Evolutionary conservation across 2,329 filamentous ascomycete species (phyloP), one percentile per base, ranked within the genome.

Genomic region (Coleophoma crateriformis): DNA sequence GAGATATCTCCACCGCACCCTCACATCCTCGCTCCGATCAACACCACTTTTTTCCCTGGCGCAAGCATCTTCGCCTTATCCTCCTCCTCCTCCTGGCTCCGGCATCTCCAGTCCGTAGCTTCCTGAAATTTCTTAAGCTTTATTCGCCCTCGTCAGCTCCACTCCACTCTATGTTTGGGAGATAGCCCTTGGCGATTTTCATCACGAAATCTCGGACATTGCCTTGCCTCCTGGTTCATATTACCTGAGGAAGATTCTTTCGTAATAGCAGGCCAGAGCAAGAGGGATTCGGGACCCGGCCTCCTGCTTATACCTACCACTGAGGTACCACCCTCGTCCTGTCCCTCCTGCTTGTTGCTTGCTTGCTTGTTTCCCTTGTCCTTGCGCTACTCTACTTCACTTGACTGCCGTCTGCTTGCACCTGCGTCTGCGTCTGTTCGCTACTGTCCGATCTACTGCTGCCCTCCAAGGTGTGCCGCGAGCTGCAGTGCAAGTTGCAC

Each of bases 261-360:
- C 49, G 54, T 59, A 59, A 61, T 57, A 57, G 57, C 27, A 27
- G 27, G 27, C 27, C 27, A 27, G 27, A 27, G 27, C 27, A 27
- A 27, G 27, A 27, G 27, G 8, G 27, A 27, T 27, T 27, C 27
- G 27, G 58, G 47, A 55, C 61, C 60, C 62, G 60, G 61, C 57
- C 19, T 34, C 47, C 8, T 27, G 27, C 27, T 62, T 60, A 59
- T 56, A 61, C 27, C 27, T 27, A 27, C 27, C 27, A 27, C 57
- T 56, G 61, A 64, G 61, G 58, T 62, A 64, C 49, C 49, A 62
- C 59, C 61, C 61, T 61, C 61, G 57, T 53, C 45, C 55, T 27
- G 27, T 27, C 27, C 27, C 3, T 27, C 27, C 27, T 27, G 27
- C 27, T 27, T 27, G 27, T 27, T 27, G 27, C 27, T 27, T 27